Evolutionary conservation across 2,329 filamentous ascomycete species (phyloP), one percentile per base, ranked within the genome.

Genomic region (Phaeosphaeria sp.): DNA sequence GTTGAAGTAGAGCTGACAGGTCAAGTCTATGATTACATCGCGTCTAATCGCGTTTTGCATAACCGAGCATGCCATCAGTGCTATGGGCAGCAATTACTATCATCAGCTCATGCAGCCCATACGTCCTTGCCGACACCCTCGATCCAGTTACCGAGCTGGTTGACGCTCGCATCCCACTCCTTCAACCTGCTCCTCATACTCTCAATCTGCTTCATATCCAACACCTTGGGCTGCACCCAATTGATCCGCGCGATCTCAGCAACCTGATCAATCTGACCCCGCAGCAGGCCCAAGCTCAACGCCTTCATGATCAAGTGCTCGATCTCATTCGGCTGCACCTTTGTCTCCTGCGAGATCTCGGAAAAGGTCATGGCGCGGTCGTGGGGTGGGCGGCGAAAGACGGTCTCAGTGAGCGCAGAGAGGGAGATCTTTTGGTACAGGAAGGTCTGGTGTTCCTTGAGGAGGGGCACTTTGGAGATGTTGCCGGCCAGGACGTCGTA

Each of bases 281-380:
- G 87, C 67, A 99, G 82, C 67, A 99, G 83, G 0, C 95, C 95
- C 68, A 99, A 80, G 73, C 93, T 97, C 71, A 99, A 81, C n/a
- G 95, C 95, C 84, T 97, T 98, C 95, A 99, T 99, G 72, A 99
- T 91, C 64, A 99, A 82, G 77, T 98, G 94, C 84, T 99, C 95
- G 68, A 99, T 98, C 81, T 98, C 92, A 71, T 95, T 88, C 2
- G 89, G 87, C 68, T 88, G 86, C 51, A 99, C 93, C 80, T 97
- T 96, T 3, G 95, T 99, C 82, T 98, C 94, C 66, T 90, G 85
- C 5, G 91, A 87, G 72, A 99, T 97, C 50, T 92, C 91, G 52
- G 84, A 81, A 80, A 99, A 99, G 4, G 90, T 90, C 90, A 99
- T 95, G 71, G 92, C 90, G 63, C 95, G 91, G 82, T 98, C 92